Percentiles rank a stretch among this genome's conserved stretches.
These are phyloP conservation scores for Trichosporon ovoides DNA, from an alignment of 1,284 basidiomycete genomes.

Conservation along the genomic window DNA sequence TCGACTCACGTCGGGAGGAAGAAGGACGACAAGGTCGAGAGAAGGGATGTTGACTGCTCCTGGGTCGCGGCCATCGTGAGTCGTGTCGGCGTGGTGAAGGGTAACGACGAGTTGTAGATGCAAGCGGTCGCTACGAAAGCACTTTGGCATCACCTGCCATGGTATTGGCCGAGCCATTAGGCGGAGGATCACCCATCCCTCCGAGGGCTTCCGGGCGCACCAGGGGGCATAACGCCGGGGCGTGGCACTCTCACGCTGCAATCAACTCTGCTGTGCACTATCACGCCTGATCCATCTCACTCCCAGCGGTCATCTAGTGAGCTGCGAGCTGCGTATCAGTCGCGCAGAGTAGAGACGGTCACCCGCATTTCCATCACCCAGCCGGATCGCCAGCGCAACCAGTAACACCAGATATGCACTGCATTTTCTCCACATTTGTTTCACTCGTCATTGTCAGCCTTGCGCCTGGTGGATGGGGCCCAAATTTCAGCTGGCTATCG, in stretches of 20 bases:
- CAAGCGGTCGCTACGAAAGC: neutral
- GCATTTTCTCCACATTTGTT: neutral
- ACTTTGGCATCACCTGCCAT: conserved; percentile 5
- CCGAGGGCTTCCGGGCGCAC: conserved; percentile 1
- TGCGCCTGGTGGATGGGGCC: neutral
- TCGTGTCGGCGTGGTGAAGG: neutral
- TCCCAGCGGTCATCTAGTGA: too few relatives aligned
- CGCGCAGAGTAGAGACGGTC: too few relatives aligned
- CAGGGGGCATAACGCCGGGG: neutral
- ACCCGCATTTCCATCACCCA: too few relatives aligned
- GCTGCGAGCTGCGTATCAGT: too few relatives aligned
- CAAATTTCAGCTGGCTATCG: neutral
- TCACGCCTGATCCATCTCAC: too few relatives aligned
- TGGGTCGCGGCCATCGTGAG: conserved; percentile 20
- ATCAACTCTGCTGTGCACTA: too few relatives aligned
- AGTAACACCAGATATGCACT: too few relatives aligned
- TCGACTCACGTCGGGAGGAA: conserved; percentile 40
- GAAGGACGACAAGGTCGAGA: conserved; percentile 34
- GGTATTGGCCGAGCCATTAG: conserved; percentile 9
- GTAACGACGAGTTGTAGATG: conserved; percentile 8
- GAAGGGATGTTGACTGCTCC: conserved; percentile 28
- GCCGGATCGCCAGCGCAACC: too few relatives aligned
- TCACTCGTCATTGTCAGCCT: neutral
- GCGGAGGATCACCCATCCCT: conserved; percentile 1
- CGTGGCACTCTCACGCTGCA: neutral